These are phyloP conservation scores for Penstemon newberryi DNA, from an alignment of 257 asterid species.

Conservation along the genomic window DNA sequence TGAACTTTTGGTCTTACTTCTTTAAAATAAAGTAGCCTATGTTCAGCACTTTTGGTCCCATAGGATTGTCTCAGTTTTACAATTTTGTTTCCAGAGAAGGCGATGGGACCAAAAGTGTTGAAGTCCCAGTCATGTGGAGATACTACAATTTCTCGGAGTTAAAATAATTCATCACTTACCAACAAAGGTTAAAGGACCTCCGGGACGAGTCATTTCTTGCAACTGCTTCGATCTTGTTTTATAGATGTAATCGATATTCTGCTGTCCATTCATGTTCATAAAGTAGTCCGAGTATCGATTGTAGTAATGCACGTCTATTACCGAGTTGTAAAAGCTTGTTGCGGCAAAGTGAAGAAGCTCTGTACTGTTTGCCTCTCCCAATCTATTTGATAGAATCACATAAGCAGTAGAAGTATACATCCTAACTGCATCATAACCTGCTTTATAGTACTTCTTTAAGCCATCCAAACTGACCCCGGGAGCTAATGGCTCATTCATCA, in stretches of 20 bases:
- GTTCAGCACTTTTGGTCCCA: too few relatives aligned
- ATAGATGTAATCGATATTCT: conserved; percentile 38
- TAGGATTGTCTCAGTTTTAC: too few relatives aligned
- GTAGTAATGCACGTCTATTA: conserved; percentile 55
- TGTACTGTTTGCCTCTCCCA: conserved; percentile 46
- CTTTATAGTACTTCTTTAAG: conserved; percentile 40
- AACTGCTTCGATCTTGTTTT: conserved; percentile 39
- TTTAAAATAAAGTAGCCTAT: too few relatives aligned
- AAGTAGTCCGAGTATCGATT: conserved; percentile 41
- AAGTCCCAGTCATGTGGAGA: too few relatives aligned
- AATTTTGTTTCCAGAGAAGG: too few relatives aligned
- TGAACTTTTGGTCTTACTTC: too few relatives aligned
- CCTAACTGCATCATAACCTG: conserved; percentile 51
- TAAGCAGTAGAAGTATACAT: conserved; percentile 36
- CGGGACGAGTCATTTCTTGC: conserved; percentile 40
- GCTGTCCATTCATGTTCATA: conserved; percentile 35
- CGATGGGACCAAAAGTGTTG: too few relatives aligned
- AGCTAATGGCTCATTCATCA: conserved; percentile 49
- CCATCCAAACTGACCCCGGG: conserved; percentile 37
- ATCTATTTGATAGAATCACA: conserved; percentile 45
- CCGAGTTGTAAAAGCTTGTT: conserved; percentile 34
- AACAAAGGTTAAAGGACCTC: conserved; percentile 52
- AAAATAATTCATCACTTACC: conserved; percentile 29
- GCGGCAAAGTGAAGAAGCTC: conserved; percentile 39
- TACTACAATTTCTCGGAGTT: too few relatives aligned